Conservation (phyloP, 2,329 filamentous ascomycete species). For the Phoma sp. region DNA sequence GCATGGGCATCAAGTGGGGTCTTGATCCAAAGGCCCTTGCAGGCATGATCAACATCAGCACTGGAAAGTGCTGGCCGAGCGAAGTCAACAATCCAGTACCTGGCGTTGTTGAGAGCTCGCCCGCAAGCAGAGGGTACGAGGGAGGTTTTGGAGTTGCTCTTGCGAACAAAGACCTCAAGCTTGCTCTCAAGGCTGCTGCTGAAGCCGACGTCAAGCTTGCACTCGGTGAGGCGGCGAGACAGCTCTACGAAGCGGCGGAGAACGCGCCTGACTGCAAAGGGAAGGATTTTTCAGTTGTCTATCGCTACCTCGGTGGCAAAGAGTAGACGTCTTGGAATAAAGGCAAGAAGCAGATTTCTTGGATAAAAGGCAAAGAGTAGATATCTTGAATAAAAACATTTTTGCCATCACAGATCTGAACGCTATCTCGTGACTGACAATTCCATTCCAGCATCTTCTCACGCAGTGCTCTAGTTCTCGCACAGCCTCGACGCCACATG, state of each 20-base stretch:
- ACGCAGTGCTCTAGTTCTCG: neutral
- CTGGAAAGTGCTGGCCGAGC: conserved; percentile 94
- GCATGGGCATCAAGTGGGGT: conserved; percentile 67
- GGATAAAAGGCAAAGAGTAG: too few relatives aligned
- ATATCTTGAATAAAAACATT: neutral
- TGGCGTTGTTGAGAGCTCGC: conserved; percentile 77
- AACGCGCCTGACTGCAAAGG: conserved; percentile 53
- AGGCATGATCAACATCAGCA: conserved; percentile 89
- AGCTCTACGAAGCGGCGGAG: conserved; percentile 55
- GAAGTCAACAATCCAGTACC: conserved; percentile 95
- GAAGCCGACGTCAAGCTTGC: conserved; percentile 53
- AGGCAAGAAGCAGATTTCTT: conserved; percentile 44
- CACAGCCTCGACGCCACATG: neutral
- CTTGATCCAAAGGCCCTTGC: conserved; percentile 72
- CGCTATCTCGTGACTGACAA: neutral
- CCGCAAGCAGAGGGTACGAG: conserved; percentile 73
- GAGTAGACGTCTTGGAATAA: conserved; percentile 35
- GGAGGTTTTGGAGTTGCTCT: conserved; percentile 58
- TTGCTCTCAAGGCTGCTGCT: conserved; percentile 55
- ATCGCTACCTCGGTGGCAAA: conserved; percentile 56
- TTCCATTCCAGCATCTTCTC: neutral
- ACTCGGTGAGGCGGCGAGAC: conserved; percentile 54
- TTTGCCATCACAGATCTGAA: neutral
- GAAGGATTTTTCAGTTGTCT: conserved; percentile 59
- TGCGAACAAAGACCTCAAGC: conserved; percentile 58